Percentiles rank a stretch among this genome's conserved stretches.
These are phyloP conservation scores for Xylariaceae sp. DNA, from an alignment of 2,329 filamentous ascomycete genomes.

Conservation along the genomic window DNA sequence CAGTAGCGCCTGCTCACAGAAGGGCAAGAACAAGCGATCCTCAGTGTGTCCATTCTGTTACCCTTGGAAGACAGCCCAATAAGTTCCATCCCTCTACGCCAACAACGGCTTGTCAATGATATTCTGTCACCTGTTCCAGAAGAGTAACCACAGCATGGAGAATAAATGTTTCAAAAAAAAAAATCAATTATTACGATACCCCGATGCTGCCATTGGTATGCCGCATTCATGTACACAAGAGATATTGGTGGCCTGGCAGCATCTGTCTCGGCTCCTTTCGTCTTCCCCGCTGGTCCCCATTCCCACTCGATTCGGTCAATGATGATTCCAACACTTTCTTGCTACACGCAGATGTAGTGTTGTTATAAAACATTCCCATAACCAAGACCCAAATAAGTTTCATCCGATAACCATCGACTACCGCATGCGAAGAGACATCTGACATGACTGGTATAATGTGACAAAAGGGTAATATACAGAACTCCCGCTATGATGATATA, in stretches of 20 bases:
- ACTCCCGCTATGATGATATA: conserved; percentile 34
- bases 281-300: neutral
- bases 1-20: too few species aligned
- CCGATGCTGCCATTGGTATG: conserved; percentile 6
- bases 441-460: conserved; percentile 33
- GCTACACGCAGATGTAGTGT: conserved; percentile 10
- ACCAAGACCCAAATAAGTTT: conserved; percentile 23
- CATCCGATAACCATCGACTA: conserved; percentile 20
- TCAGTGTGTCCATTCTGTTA: too few species aligned
- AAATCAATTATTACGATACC: conserved; percentile 26
- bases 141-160: too few species aligned
- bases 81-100: too few species aligned
- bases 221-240: conserved; percentile 23
- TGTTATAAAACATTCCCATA: conserved; percentile 25
- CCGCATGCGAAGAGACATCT: conserved; percentile 15
- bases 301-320: neutral
- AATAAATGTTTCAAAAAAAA: neutral
- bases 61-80: too few species aligned
- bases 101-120: too few species aligned
- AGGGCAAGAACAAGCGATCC: too few species aligned
- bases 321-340: neutral
- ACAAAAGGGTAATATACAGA: conserved; percentile 42
- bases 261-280: neutral
- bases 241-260: neutral
- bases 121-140: too few species aligned